Conservation (phyloP, 2,329 filamentous ascomycete species). For the Thelonectria rubi region DNA sequence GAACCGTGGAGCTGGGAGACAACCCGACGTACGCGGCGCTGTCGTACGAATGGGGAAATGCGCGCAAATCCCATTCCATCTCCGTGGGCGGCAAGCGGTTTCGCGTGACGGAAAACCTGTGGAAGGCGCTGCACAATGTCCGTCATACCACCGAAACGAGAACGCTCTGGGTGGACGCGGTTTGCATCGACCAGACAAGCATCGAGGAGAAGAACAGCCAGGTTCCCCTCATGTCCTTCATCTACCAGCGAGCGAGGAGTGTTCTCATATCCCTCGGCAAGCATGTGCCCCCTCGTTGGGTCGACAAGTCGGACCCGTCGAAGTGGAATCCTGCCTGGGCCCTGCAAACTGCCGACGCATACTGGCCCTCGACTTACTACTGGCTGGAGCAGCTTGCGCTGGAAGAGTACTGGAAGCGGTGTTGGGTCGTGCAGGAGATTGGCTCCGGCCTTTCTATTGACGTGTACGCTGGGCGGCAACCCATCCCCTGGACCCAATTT, state of each 20-base stretch:
- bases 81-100: neutral
- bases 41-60: conserved; percentile 5
- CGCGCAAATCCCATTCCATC: neutral
- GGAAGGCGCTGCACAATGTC: no score
- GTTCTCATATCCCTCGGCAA: neutral
- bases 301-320: neutral
- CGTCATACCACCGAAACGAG: no score
- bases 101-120: no score
- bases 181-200: neutral
- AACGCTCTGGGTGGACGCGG: neutral
- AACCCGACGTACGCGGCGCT: neutral
- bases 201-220: neutral
- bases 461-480: neutral
- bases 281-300: neutral
- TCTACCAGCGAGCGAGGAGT: neutral
- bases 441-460: neutral
- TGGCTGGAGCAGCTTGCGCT: neutral
- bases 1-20: neutral
- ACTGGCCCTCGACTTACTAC: neutral
- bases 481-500: neutral
- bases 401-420: neutral
- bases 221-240: neutral
- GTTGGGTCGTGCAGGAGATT: neutral
- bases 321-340: neutral
- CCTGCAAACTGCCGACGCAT: neutral